Percentiles rank a stretch among this genome's conserved stretches.
phyloP scores from a whole-genome alignment of 1,284 basidiomycete genomes.

The Schizopora paradoxa region DNA sequence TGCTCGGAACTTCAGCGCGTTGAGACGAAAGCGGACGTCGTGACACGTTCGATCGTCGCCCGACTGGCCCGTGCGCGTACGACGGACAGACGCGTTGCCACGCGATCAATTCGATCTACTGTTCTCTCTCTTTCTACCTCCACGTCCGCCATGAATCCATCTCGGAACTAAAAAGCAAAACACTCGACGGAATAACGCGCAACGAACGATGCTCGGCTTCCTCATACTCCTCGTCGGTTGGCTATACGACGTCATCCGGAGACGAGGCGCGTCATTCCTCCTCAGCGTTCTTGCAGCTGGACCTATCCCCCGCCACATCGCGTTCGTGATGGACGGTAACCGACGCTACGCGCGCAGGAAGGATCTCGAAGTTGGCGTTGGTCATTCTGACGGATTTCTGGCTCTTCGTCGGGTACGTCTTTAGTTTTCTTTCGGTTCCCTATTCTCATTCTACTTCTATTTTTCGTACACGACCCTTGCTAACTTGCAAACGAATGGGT shows the following conservation, averaged over 20 bases:
- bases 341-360: conserved; percentile 80
- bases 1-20: too few relatives aligned
- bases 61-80: too few relatives aligned
- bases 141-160: too few relatives aligned
- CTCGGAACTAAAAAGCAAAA: too few relatives aligned
- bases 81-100: too few relatives aligned
- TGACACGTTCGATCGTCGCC: too few relatives aligned
- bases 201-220: not conserved
- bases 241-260: conserved; percentile 22
- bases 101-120: too few relatives aligned
- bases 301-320: conserved; percentile 88
- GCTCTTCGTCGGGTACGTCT: conserved; percentile 71
- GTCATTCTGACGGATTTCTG: conserved; percentile 84
- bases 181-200: too few relatives aligned
- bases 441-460: not conserved
- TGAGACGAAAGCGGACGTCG: too few relatives aligned
- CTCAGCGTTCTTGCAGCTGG: conserved; percentile 69
- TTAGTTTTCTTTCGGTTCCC: not conserved
- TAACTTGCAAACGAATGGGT: too few relatives aligned
- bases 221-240: conserved; percentile 14
- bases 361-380: conserved; percentile 62
- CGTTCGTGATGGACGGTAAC: conserved; percentile 99
- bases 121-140: not conserved
- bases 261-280: conserved; percentile 35
- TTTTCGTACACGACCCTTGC: not conserved